phyloP scores from a whole-genome alignment of 2,329 filamentous ascomycete species.

The Arthrobotrys pseudoclavata region DNA sequence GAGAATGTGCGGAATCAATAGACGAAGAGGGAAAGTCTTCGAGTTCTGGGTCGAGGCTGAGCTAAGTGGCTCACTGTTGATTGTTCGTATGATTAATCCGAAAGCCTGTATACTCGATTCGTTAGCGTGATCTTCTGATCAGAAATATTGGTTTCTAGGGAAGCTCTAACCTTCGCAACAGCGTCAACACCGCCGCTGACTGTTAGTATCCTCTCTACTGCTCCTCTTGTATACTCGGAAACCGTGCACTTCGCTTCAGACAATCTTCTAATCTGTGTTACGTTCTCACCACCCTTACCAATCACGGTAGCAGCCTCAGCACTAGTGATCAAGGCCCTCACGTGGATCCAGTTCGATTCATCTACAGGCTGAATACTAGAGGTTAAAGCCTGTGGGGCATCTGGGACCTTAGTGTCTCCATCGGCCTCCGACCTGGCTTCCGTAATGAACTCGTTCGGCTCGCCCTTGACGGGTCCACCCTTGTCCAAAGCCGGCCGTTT shows the following conservation, averaged over 20 bases:
- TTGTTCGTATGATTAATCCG: conserved; percentile 94
- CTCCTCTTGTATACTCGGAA: conserved; percentile 96
- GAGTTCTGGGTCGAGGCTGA: conserved; percentile 90
- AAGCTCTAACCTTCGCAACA: conserved; percentile 83
- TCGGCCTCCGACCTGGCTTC: conserved; percentile 72
- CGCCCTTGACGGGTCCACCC: conserved; percentile 75
- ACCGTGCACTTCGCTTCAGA: conserved; percentile 99
- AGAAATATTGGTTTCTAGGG: conserved; percentile 7
- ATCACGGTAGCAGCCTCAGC: conserved; percentile 98
- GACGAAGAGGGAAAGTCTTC: conserved; percentile 95
- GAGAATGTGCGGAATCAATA: conserved; percentile 94
- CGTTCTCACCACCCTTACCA: conserved; percentile 98
- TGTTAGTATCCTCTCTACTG: conserved; percentile 96
- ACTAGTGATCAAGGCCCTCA: conserved; percentile 96
- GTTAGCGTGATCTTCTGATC: not conserved
- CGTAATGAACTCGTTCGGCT: conserved; percentile 67
- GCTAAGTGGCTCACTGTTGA: conserved; percentile 95
- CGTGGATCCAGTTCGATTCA: conserved; percentile 96
- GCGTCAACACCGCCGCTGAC: conserved; percentile 97
- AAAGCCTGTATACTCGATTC: conserved; percentile 77
- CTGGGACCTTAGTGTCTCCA: conserved; percentile 78
- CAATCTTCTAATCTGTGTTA: conserved; percentile 93
- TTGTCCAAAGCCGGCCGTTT: conserved; percentile 98
- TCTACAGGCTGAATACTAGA: conserved; percentile 76
- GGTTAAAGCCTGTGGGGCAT: conserved; percentile 67